Base-by-base conservation (phyloP, 192 early-diverging fungal genomes). In the Linnemannia exigua region DNA sequence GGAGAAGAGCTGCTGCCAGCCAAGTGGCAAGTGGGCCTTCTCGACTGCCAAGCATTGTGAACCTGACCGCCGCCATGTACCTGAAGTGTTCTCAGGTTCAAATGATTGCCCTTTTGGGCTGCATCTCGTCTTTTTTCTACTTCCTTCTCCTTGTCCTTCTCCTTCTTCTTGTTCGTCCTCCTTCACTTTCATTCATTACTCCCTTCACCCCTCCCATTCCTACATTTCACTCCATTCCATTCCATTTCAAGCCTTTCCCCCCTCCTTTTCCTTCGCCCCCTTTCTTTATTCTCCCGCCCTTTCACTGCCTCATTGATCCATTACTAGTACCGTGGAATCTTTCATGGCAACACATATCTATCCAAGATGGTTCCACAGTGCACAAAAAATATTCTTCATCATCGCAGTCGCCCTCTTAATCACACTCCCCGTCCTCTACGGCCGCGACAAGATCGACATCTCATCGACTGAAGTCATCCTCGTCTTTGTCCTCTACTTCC, bases 341-440 rank as follows among this genome's bases (percentile, higher is more conserved):
- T 17, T 15, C n/a, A 85, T 85, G 83, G 70, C 83, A 19, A 79
- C 72, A 37, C 83, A 86, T 58, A 70, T 86, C 8, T 86, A 79
- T 44, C 83, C 83, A 15, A 77, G 69, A 22, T 86, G 83, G 83
- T 70, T 76, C 37, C 66, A 78, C 47, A 51, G 15, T 5, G 74
- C 76, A 19, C 83, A 86, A 54, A 86, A 79, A 61, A 12, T 72
- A 17, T 20, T 79, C 28, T 86, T 79, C 46, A 63, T 28, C 17
- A 35, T 76, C 58, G 83, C 83, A 1, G 83, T 72, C 22, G 76
- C 76, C 58, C 78, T 86, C 14, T 76, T 78, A 28, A 86, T 86
- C 44, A 25, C 70, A 38, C 38, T 86, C 7, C 83, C 83, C 0
- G 78, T 86, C 20, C 33, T 72, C 46, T 76, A 86, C 20, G 77